phyloP scores from a whole-genome alignment of 257 asterid species.

The Solanum raphanifolium region DNA sequence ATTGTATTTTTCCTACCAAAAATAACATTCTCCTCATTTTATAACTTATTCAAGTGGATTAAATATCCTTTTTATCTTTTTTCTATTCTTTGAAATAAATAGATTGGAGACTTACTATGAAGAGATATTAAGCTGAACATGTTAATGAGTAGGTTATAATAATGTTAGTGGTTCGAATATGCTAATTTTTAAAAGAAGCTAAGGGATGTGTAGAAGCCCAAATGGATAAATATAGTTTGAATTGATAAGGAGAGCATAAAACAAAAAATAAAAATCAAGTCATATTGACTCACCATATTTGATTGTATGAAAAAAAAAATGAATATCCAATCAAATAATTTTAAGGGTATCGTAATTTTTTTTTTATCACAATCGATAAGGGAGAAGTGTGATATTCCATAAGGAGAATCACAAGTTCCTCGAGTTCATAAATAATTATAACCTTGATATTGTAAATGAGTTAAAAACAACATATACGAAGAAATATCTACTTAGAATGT shows the following conservation, averaged over 20 bases:
- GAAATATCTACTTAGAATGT: neutral
- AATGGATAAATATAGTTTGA: neutral
- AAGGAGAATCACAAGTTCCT: neutral
- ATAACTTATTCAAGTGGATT: neutral
- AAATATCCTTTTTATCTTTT: too few species aligned
- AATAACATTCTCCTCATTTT: neutral
- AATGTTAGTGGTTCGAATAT: neutral
- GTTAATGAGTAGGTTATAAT: neutral
- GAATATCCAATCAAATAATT: too few species aligned
- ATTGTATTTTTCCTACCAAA: too few species aligned
- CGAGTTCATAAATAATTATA: neutral
- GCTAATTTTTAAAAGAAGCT: neutral
- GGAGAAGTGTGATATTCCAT: too few species aligned
- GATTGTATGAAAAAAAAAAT: neutral
- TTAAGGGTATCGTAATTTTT: too few species aligned
- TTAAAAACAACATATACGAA: neutral
- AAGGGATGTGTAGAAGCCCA: neutral
- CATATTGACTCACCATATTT: neutral
- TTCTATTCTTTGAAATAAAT: neutral
- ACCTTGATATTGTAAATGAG: neutral
- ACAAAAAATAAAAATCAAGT: neutral
- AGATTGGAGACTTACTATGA: neutral
- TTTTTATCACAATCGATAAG: too few species aligned
- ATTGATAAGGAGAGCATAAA: too few species aligned
- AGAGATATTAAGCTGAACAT: neutral